phyloP scores from a whole-genome alignment of 108 stramenopile species.

The Tribonema minus region DNA sequence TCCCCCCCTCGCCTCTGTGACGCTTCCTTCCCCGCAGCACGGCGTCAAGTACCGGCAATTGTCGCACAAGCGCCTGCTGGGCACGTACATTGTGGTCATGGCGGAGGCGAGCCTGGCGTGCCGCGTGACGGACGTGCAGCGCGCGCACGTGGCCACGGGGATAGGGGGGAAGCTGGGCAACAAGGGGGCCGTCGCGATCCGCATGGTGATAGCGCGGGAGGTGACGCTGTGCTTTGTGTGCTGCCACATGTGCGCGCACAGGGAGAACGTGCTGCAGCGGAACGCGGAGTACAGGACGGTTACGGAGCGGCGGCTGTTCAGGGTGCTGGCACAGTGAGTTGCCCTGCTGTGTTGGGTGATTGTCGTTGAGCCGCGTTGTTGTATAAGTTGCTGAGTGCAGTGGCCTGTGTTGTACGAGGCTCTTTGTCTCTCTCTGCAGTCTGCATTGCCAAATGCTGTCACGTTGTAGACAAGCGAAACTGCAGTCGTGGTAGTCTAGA shows the following conservation, averaged over 20 bases:
- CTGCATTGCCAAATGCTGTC: too few relatives aligned
- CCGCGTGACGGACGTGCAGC: not conserved
- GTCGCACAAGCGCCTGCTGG: conserved; percentile 8
- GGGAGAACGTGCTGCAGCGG: conserved; percentile 88
- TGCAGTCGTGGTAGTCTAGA: too few relatives aligned
- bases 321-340: too few relatives aligned
- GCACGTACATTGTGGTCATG: conserved; percentile 16
- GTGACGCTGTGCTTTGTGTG: conserved; percentile 79
- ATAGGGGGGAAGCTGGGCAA: conserved; percentile 7
- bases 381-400: too few relatives aligned
- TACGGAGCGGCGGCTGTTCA: too few relatives aligned
- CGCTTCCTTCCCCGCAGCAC: not conserved
- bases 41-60: conserved; percentile 5
- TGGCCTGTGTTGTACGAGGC: too few relatives aligned
- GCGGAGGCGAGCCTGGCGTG: not conserved
- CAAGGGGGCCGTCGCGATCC: conserved; percentile 29
- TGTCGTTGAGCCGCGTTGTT: too few relatives aligned
- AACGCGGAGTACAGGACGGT: conserved; percentile 77
- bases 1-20: not conserved
- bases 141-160: conserved; percentile 1
- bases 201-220: conserved; percentile 3
- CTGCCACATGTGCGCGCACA: conserved; percentile 92
- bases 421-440: too few relatives aligned
- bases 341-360: too few relatives aligned
- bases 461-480: too few relatives aligned